Percentiles rank a stretch among this genome's conserved stretches.
Evolutionary conservation across 306 rosid genomes (phyloP).

Genomic region (Trifolium dubium): DNA sequence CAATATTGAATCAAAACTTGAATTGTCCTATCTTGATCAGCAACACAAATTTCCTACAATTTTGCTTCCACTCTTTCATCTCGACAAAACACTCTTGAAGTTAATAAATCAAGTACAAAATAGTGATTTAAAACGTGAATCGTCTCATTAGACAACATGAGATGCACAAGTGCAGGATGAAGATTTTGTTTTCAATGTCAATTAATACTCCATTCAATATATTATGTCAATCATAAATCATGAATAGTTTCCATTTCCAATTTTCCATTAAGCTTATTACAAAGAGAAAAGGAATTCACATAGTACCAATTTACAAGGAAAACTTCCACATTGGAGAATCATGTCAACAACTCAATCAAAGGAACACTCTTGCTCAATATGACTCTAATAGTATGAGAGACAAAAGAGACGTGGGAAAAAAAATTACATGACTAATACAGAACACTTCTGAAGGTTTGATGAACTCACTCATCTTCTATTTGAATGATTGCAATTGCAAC

Average conservation of each 20-base stretch:
- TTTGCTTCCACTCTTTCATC: neutral
- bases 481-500: slow-evolving; percentile 48
- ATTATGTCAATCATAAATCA: neutral
- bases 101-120: neutral
- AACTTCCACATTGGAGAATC: slow-evolving; percentile 32
- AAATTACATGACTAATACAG: slow-evolving; percentile 34
- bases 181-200: neutral
- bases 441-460: slow-evolving; percentile 44
- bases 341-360: slow-evolving; percentile 35
- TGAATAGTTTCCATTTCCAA: neutral
- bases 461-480: slow-evolving; percentile 43
- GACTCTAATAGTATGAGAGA: slow-evolving; percentile 26
- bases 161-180: neutral
- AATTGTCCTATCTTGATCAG: too few relatives aligned
- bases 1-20: too few relatives aligned
- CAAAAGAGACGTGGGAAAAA: slow-evolving; percentile 33
- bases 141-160: neutral
- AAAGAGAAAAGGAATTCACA: slow-evolving; percentile 18
- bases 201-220: neutral
- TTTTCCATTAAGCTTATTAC: slow-evolving; percentile 27
- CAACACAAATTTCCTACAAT: neutral
- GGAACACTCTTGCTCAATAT: slow-evolving; percentile 43
- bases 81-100: neutral
- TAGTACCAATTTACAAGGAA: slow-evolving; percentile 36
- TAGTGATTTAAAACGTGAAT: neutral